Conservation (phyloP, 2,329 filamentous ascomycete genomes). For the Colletotrichum siamense region DNA sequence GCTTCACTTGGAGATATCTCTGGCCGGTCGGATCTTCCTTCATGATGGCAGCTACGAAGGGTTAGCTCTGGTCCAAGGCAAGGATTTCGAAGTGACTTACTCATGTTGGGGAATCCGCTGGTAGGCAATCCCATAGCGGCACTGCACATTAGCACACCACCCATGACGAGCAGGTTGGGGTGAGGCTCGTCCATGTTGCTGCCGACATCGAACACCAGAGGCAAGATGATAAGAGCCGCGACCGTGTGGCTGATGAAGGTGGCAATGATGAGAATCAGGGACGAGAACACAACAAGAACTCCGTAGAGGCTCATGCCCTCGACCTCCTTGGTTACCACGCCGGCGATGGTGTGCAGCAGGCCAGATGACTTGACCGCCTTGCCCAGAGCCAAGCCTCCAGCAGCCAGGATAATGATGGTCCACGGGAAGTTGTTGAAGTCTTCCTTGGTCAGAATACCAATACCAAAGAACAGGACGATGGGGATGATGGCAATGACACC, state of each 20-base stretch:
- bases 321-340: conserved; percentile 75
- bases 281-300: conserved; percentile 84
- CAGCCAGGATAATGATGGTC: conserved; percentile 99
- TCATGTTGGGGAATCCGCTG: conserved; percentile 98
- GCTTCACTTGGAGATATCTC: conserved; percentile 87
- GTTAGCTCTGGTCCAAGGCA: background rate
- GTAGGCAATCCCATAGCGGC: conserved; percentile 98
- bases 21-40: conserved; percentile 96
- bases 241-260: conserved; percentile 99
- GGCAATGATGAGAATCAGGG: conserved; percentile 86
- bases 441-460: conserved; percentile 95
- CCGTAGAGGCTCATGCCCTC: conserved; percentile 83
- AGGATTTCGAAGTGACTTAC: conserved; percentile 58
- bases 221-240: conserved; percentile 91
- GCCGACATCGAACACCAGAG: conserved; percentile 87
- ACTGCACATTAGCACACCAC: conserved; percentile 91
- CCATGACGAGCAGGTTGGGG: conserved; percentile 95
- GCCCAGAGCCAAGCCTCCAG: conserved; percentile 88
- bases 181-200: conserved; percentile 85
- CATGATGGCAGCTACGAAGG: conserved; percentile 87
- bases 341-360: conserved; percentile 86
- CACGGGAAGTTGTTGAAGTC: conserved; percentile 99
- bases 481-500: conserved; percentile 97
- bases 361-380: conserved; percentile 95
- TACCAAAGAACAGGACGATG: conserved; percentile 94